A percentile compares a stretch with the other conserved stretches of the same genome.
phyloP scores from a whole-genome alignment of 306 rosid species.

The Medicago arabica region DNA sequence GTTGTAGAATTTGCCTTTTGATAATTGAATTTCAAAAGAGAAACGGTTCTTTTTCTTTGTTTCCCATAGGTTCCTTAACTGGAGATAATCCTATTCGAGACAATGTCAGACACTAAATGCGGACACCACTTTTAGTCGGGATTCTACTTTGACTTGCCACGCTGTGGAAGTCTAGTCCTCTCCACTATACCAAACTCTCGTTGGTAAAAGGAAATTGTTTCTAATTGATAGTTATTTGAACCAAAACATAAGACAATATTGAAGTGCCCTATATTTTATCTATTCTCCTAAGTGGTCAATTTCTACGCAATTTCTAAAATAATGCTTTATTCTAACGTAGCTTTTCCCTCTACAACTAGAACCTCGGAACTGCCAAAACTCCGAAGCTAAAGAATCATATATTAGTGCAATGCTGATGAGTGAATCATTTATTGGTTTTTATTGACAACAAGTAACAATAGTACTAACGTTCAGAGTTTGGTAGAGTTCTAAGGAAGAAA shows the following conservation, averaged over 20 bases:
- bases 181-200: too few relatives aligned
- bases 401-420: slow-evolving; percentile 10
- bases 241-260: slow-evolving; percentile 4
- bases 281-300: not conserved
- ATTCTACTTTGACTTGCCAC: too few relatives aligned
- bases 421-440: slow-evolving; percentile 13
- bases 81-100: too few relatives aligned
- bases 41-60: too few relatives aligned
- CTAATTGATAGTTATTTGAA: slow-evolving; percentile 12
- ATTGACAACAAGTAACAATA: slow-evolving; percentile 21
- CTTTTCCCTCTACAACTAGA: slow-evolving; percentile 8
- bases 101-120: too few relatives aligned
- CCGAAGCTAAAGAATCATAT: not conserved
- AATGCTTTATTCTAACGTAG: not conserved
- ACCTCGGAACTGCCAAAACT: slow-evolving; percentile 9
- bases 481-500: not conserved
- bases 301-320: slow-evolving; percentile 4
- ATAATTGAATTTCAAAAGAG: not conserved
- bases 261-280: slow-evolving; percentile 4
- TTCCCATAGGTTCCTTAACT: too few relatives aligned
- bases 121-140: too few relatives aligned
- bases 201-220: not conserved
- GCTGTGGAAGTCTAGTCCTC: too few relatives aligned
- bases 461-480: slow-evolving; percentile 1
- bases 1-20: not conserved